Conservation (phyloP, 31 red algal genomes). For the Asparagopsis taxiformis region DNA sequence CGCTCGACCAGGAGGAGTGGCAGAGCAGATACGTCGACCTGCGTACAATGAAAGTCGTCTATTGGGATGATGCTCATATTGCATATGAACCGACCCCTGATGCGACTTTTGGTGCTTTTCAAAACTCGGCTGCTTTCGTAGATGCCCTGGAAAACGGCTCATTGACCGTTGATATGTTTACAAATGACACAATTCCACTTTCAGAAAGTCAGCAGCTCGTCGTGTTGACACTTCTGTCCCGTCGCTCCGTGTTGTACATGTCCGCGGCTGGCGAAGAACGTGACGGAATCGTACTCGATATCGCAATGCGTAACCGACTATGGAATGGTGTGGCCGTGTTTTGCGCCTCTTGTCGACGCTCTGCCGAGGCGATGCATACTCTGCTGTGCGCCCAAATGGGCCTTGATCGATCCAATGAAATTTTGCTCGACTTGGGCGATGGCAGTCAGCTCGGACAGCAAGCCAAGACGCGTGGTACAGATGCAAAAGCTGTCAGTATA, state of each 20-base stretch:
- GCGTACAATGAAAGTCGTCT: slow-evolving; percentile 54
- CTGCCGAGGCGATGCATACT: slow-evolving; percentile 42
- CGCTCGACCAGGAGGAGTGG: slow-evolving; percentile 37
- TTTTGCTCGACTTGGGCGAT: slow-evolving; percentile 44
- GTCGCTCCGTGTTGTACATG: slow-evolving; percentile 43
- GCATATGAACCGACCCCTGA: slow-evolving; percentile 10
- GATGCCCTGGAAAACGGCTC: slow-evolving; percentile 5
- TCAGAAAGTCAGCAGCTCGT: slow-evolving; percentile 49
- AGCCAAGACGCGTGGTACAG: background rate
- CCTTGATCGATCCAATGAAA: slow-evolving; percentile 26
- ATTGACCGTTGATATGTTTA: slow-evolving; percentile 39
- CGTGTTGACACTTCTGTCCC: slow-evolving; percentile 38
- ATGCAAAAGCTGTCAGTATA: slow-evolving; percentile 1
- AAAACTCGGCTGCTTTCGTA: background rate
- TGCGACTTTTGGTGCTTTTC: slow-evolving; percentile 35
- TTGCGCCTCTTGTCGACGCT: slow-evolving; percentile 39
- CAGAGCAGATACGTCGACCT: slow-evolving; percentile 57
- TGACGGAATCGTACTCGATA: slow-evolving; percentile 34
- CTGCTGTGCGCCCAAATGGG: slow-evolving; percentile 49
- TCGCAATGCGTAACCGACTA: slow-evolving; percentile 51
- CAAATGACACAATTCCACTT: slow-evolving; percentile 39
- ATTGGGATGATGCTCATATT: slow-evolving; percentile 25
- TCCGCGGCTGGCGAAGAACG: slow-evolving; percentile 30
- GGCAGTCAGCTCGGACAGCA: background rate
- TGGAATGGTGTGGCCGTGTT: slow-evolving; percentile 54